phyloP scores from a whole-genome alignment of 371 early-diverging fungal genomes.

The Thermomucor indicae-seudaticae region DNA sequence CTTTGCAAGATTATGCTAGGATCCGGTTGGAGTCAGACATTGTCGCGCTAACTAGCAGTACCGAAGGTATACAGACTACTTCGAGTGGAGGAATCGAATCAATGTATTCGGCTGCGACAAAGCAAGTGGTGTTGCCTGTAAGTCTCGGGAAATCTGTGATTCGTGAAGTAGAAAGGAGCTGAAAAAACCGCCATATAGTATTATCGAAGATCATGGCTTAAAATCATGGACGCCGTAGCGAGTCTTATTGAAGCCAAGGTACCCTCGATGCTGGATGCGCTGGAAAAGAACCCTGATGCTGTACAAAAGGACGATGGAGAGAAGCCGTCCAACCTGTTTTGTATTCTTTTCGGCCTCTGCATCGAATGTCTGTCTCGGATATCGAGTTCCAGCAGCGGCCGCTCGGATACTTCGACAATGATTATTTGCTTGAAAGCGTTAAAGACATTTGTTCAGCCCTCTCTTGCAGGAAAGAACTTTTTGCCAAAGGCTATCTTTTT shows the following conservation, averaged over 20 bases:
- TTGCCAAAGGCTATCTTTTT: conserved; percentile 51
- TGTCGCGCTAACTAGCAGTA: conserved; percentile 40
- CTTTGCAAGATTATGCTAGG: conserved; percentile 57
- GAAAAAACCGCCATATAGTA: conserved; percentile 26
- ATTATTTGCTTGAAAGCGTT: conserved; percentile 37
- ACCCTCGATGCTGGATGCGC: conserved; percentile 40
- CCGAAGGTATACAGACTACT: conserved; percentile 39
- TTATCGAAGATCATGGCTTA: conserved; percentile 52
- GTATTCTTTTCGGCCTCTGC: conserved; percentile 61
- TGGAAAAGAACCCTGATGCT: conserved; percentile 31
- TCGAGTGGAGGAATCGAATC: conserved; percentile 42
- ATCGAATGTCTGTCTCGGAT: conserved; percentile 57
- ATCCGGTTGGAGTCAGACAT: conserved; percentile 55
- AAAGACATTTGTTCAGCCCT: conserved; percentile 37
- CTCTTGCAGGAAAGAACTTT: conserved; percentile 36
- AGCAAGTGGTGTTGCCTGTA: conserved; percentile 61
- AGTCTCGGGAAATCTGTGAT: conserved; percentile 16
- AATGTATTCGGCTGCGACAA: conserved; percentile 47
- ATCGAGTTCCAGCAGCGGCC: conserved; percentile 32
- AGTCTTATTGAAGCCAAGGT: conserved; percentile 39
- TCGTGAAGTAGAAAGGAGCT: too few species aligned
- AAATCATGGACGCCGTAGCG: conserved; percentile 54
- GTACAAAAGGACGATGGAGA: conserved; percentile 16
- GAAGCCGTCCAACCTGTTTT: conserved; percentile 45
- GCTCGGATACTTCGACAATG: conserved; percentile 26